Percentiles rank a stretch among this genome's conserved stretches.
These are phyloP conservation scores for Globisporangium spinosum DNA, from an alignment of 352 stramenopile genomes.

Conservation along the genomic window DNA sequence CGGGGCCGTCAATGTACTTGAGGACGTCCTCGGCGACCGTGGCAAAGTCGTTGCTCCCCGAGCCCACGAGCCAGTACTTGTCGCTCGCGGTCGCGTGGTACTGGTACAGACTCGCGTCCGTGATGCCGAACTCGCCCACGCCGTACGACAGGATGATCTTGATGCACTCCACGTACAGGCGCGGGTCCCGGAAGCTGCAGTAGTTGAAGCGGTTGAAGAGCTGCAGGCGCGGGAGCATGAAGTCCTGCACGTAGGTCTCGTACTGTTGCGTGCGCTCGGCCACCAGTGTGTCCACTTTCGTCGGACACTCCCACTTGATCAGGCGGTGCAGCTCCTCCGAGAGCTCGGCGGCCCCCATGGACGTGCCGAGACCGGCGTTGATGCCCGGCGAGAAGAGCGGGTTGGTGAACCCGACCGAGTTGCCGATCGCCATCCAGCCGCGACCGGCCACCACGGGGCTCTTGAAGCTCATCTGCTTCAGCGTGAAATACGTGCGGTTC, in stretches of 20 bases:
- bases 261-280: not conserved
- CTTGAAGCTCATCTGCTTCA: slow-evolving; percentile 7
- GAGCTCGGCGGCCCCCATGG: not conserved
- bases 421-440: slow-evolving; percentile 1
- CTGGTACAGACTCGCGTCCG: not conserved
- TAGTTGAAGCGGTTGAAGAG: slow-evolving; percentile 6
- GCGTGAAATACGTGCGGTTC: not conserved
- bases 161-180: slow-evolving; percentile 3
- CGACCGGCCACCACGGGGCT: not conserved
- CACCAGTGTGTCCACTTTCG: not conserved
- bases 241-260: not conserved
- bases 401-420: not conserved
- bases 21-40: not conserved
- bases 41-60: not conserved
- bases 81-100: slow-evolving; percentile 1
- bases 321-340: not conserved
- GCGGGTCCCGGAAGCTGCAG: slow-evolving; percentile 2
- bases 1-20: slow-evolving; percentile 1
- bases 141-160: slow-evolving; percentile 2
- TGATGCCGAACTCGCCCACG: not conserved
- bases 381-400: not conserved
- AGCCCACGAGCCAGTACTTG: not conserved
- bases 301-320: not conserved
- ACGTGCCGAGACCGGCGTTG: not conserved
- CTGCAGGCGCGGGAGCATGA: slow-evolving; percentile 1